Conservation (phyloP, 768 basidiomycete species). For the Pisolithus tinctorius region DNA sequence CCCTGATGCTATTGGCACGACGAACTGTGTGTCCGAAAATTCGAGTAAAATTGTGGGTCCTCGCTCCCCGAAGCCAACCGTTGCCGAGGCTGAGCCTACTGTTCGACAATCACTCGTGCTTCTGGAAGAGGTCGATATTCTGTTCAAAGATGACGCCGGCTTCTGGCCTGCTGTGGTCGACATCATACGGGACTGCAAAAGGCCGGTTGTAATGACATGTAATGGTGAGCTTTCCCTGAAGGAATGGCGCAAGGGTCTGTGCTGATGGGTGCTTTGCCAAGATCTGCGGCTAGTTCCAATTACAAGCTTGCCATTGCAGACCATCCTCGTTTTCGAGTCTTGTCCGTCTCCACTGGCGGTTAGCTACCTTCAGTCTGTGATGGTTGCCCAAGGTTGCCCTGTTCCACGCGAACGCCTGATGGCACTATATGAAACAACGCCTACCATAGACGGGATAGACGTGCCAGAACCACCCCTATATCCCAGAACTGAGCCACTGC, state of each 20-base stretch:
- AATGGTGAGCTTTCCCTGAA: slow-evolving; percentile 54
- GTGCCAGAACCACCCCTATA: slow-evolving; percentile 30
- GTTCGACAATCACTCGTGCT: slow-evolving; percentile 84
- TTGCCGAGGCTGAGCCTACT: slow-evolving; percentile 15
- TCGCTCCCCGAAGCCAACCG: slow-evolving; percentile 1
- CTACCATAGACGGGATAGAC: slow-evolving; percentile 16
- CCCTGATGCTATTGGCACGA: neutral
- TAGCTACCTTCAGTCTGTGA: slow-evolving; percentile 64
- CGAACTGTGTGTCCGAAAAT: slow-evolving; percentile 1
- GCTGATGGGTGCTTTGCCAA: slow-evolving; percentile 23
- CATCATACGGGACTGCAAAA: slow-evolving; percentile 74
- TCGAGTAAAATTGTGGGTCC: slow-evolving; percentile 1
- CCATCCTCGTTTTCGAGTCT: slow-evolving; percentile 57
- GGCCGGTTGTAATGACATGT: slow-evolving; percentile 93
- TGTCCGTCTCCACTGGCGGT: slow-evolving; percentile 47
- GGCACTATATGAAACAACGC: slow-evolving; percentile 38
- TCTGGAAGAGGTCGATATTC: slow-evolving; percentile 91
- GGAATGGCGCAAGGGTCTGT: neutral
- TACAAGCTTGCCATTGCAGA: slow-evolving; percentile 70
- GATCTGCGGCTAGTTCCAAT: slow-evolving; percentile 71
- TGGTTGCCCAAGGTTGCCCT: slow-evolving; percentile 46
- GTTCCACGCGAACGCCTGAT: slow-evolving; percentile 37
- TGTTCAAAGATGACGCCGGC: slow-evolving; percentile 79
- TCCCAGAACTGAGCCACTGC: slow-evolving; percentile 24
- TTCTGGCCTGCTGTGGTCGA: slow-evolving; percentile 82